Evolutionary conservation across 202 grass and related monocot species (phyloP).

Genomic region (Dendrocalamus latiflorus): DNA sequence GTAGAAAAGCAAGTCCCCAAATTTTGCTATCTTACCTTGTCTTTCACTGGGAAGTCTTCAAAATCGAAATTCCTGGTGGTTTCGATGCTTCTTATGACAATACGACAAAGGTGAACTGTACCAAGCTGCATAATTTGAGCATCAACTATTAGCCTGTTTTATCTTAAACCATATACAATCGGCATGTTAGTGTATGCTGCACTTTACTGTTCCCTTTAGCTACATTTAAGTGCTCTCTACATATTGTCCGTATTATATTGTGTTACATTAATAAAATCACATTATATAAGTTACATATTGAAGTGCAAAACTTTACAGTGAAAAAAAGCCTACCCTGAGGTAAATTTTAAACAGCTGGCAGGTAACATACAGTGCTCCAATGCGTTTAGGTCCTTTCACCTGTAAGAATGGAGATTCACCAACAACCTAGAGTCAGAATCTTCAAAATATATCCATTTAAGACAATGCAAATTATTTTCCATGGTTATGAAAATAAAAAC

Average conservation of each 20-base stretch:
- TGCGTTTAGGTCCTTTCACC: conserved; percentile 94
- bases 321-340: conserved; percentile 65
- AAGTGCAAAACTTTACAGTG: not conserved
- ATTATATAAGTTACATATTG: not conserved
- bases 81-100: conserved; percentile 96
- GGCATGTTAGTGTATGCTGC: not conserved
- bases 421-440: not conserved
- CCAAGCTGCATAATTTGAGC: conserved; percentile 78
- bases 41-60: conserved; percentile 89
- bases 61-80: conserved; percentile 95
- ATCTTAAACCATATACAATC: not conserved
- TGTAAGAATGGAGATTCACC: conserved; percentile 33
- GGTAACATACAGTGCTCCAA: conserved; percentile 93
- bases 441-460: no score
- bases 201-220: not conserved
- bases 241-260: not conserved
- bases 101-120: conserved; percentile 87
- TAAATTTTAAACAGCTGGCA: conserved; percentile 98
- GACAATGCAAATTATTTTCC: no score
- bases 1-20: conserved; percentile 8
- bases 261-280: not conserved
- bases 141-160: not conserved
- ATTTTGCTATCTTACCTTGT: conserved; percentile 50
- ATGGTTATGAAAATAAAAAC: no score
- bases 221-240: not conserved